Conservation (phyloP, 2,329 filamentous ascomycete genomes). For the Colletotrichum godetiae region DNA sequence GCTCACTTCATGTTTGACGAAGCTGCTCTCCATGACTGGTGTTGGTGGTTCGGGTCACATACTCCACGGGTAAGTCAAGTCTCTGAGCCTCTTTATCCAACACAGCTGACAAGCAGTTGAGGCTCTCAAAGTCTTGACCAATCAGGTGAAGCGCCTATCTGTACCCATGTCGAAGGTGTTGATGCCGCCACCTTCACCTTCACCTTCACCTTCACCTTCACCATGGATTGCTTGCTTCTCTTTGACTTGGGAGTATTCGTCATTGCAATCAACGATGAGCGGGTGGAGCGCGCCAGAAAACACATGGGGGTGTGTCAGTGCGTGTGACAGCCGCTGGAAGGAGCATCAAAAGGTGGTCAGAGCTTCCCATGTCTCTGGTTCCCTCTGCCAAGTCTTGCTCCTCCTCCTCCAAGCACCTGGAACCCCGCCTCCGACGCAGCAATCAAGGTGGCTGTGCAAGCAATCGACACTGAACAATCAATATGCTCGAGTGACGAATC, state of each 20-base stretch:
- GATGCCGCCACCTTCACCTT: too few species aligned
- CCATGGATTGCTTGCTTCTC: too few species aligned
- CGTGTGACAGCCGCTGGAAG: conserved; percentile 21
- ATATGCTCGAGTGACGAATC: not conserved
- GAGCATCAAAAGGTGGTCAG: not conserved
- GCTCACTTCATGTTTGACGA: too few species aligned
- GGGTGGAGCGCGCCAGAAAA: conserved; percentile 19
- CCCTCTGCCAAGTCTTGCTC: not conserved
- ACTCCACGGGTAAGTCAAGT: too few species aligned
- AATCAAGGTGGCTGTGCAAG: conserved; percentile 20
- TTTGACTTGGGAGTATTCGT: conserved; percentile 12
- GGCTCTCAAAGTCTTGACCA: too few species aligned
- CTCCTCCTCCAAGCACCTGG: not conserved
- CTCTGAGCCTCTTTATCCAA: too few species aligned
- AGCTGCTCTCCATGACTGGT: too few species aligned
- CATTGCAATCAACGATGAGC: conserved; percentile 9
- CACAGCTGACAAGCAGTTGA: too few species aligned
- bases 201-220: too few species aligned
- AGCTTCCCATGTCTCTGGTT: not conserved
- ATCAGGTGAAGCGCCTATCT: too few species aligned
- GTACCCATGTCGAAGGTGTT: too few species aligned
- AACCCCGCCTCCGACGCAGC: not conserved
- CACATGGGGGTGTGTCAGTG: conserved; percentile 27
- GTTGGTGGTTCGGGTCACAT: too few species aligned
- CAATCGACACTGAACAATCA: not conserved